A percentile compares a stretch with the other conserved stretches of the same genome.
phyloP scores from a whole-genome alignment of 495 filamentous ascomycete genomes.

The Penicillium macrosclerotiorum region DNA sequence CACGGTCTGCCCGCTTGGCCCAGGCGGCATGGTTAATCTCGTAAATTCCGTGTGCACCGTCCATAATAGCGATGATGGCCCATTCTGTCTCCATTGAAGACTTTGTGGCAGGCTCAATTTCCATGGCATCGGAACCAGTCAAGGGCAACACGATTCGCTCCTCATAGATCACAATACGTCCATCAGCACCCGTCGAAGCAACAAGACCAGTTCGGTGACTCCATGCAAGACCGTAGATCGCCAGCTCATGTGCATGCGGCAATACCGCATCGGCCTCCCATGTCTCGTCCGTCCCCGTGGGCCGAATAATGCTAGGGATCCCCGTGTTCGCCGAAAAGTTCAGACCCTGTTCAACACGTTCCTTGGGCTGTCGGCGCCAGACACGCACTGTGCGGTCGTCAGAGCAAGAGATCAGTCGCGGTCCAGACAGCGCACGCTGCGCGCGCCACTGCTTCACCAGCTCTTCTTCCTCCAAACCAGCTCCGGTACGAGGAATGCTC shows the following conservation, averaged over 20 bases:
- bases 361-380: constrained; percentile 66
- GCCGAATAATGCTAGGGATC: constrained; percentile 80
- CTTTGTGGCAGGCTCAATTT: constrained; percentile 25
- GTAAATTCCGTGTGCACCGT: constrained; percentile 80
- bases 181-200: constrained; percentile 83
- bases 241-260: constrained; percentile 71
- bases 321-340: constrained; percentile 32
- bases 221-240: constrained; percentile 81
- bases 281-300: constrained; percentile 66
- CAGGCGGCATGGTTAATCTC: constrained; percentile 90
- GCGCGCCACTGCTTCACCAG: constrained; percentile 38
- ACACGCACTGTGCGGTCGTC: constrained; percentile 76
- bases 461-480: too few species aligned
- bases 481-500: not conserved
- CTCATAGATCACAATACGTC: constrained; percentile 77
- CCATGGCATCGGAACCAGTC: constrained; percentile 37
- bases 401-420: constrained; percentile 71
- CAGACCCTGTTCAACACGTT: constrained; percentile 26
- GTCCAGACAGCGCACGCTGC: constrained; percentile 47
- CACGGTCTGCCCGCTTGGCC: constrained; percentile 50
- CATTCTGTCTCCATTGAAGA: constrained; percentile 52
- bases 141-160: constrained; percentile 43
- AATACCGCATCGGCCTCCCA: constrained; percentile 74
- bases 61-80: constrained; percentile 61
- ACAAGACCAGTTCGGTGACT: constrained; percentile 69